Conservation (phyloP, 164 flowering plant species). For the Magnolia kwangsiensis region DNA sequence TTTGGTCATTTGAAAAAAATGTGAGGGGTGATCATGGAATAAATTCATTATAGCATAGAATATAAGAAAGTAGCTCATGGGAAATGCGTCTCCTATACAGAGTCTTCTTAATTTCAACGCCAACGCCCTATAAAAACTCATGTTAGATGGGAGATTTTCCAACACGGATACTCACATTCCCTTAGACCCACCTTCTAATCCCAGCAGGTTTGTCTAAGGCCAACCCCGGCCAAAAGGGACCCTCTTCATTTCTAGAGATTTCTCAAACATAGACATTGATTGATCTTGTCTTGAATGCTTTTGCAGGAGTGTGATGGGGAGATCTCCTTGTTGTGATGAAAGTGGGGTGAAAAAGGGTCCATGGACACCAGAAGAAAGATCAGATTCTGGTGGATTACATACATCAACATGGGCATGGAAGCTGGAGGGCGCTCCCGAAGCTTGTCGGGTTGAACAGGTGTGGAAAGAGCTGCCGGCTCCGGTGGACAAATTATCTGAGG, state of each 20-base stretch:
- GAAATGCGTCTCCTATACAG: conserved; percentile 19
- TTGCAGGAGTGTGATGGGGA: conserved; percentile 32
- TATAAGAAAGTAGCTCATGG: background rate
- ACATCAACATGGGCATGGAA: conserved; percentile 43
- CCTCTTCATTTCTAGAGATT: background rate
- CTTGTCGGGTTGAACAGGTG: conserved; percentile 64
- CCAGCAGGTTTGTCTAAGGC: background rate
- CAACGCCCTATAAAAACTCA: conserved; percentile 19
- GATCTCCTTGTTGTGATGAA: conserved; percentile 40
- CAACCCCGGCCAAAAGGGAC: background rate
- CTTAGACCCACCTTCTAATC: background rate
- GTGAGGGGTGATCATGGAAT: background rate
- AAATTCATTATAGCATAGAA: background rate
- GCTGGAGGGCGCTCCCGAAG: conserved; percentile 57
- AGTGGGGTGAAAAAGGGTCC: conserved; percentile 54
- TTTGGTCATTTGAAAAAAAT: background rate
- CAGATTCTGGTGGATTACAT: conserved; percentile 41
- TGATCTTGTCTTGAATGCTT: background rate
- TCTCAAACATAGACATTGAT: background rate
- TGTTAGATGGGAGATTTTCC: background rate
- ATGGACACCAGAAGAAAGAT: conserved; percentile 62
- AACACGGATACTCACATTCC: background rate
- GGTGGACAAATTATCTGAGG: conserved; percentile 57
- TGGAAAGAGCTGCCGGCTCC: conserved; percentile 62
- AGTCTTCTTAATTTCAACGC: conserved; percentile 12